Conservation (phyloP, 805 yeast genomes). For the Candida piceae region DNA sequence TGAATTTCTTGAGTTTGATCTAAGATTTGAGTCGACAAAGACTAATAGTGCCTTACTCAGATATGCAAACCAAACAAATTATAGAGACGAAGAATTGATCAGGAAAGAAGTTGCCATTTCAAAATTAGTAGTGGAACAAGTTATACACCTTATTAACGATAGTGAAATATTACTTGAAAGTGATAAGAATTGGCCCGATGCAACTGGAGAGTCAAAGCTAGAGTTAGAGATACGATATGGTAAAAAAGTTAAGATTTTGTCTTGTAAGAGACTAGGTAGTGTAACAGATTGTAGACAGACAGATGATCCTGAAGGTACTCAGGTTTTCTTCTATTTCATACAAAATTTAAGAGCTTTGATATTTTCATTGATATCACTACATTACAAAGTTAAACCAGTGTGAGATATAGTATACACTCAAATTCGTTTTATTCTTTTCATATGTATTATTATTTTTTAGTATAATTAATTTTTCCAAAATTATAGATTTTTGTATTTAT, state of each 20-base stretch:
- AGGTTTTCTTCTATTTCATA: conserved; percentile 38
- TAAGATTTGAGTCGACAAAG: conserved; percentile 8
- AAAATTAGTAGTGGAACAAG: conserved; percentile 29
- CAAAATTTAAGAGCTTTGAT: conserved; percentile 40
- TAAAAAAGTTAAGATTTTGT: conserved; percentile 29
- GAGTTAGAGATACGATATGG: conserved; percentile 37
- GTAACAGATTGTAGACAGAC: conserved; percentile 33
- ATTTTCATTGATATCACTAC: conserved; percentile 37
- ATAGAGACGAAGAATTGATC: conserved; percentile 38
- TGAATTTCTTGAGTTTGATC: conserved; percentile 34
- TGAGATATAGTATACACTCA: no score
- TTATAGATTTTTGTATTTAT: no score
- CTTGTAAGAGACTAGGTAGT: conserved; percentile 36
- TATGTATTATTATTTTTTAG: no score
- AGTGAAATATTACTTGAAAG: conserved; percentile 37
- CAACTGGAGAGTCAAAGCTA: conserved; percentile 36
- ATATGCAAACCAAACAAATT: conserved; percentile 43
- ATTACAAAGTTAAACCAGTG: conserved; percentile 33
- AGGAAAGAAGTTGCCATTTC: conserved; percentile 34
- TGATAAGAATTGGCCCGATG: conserved; percentile 38
- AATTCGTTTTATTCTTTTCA: no score
- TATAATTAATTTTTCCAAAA: no score
- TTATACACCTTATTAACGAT: conserved; percentile 31
- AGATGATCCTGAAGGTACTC: conserved; percentile 40
- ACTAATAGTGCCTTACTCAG: conserved; percentile 17